Evolutionary conservation across 176 grass and related monocot genomes (phyloP).

Genomic region (Zizania latifolia): DNA sequence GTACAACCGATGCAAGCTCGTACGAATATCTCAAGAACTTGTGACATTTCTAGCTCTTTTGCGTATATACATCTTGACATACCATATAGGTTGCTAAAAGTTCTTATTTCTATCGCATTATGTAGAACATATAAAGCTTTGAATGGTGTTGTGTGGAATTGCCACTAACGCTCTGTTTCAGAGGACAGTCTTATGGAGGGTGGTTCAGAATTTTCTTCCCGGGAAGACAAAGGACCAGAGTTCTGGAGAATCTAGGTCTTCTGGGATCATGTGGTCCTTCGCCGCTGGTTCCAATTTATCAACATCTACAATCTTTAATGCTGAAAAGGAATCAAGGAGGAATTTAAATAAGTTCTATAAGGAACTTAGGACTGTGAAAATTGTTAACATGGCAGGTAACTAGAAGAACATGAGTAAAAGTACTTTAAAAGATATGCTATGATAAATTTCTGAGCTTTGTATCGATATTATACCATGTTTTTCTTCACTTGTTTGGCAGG

Average conservation of each 20-base stretch:
- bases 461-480: neutral
- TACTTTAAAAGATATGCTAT: neutral
- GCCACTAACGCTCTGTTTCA: conserved; percentile 66
- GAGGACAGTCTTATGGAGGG: conserved; percentile 83
- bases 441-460: neutral
- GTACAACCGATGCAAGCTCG: neutral
- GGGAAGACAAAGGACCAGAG: conserved; percentile 33
- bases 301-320: conserved; percentile 29
- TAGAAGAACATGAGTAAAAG: neutral
- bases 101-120: neutral
- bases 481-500: conserved; percentile 42
- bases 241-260: conserved; percentile 19
- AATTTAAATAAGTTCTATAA: conserved; percentile 84
- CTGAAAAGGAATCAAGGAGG: conserved; percentile 58
- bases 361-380: conserved; percentile 63
- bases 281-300: conserved; percentile 75
- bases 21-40: neutral
- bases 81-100: neutral
- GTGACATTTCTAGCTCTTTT: neutral
- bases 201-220: conserved; percentile 60
- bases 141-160: neutral
- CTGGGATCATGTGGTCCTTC: conserved; percentile 66
- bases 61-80: neutral
- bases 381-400: conserved; percentile 89
- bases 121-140: neutral